Conservation (phyloP, 139 green algal species). For the Limnomonas spitsbergensis region DNA sequence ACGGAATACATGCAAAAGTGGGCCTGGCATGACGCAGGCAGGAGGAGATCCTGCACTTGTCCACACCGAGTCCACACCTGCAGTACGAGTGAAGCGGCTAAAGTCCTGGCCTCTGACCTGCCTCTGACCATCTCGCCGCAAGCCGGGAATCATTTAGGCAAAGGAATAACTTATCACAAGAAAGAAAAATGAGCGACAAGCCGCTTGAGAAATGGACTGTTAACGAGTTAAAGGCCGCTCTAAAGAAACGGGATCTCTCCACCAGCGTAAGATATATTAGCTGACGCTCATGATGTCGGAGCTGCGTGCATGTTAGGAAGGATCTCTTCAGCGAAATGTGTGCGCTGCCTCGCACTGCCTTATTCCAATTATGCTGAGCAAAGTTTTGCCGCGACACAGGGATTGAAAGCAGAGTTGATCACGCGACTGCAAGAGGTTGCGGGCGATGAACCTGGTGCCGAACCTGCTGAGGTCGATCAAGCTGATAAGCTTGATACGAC, state of each 20-base stretch:
- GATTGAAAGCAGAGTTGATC: conserved; percentile 33
- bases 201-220: conserved; percentile 21
- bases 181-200: conserved; percentile 8
- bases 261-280: neutral
- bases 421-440: conserved; percentile 20
- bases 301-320: neutral
- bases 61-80: too few relatives aligned
- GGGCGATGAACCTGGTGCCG: neutral
- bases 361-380: neutral
- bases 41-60: too few relatives aligned
- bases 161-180: too few relatives aligned
- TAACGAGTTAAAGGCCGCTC: conserved; percentile 1
- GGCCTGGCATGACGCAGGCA: too few relatives aligned
- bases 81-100: too few relatives aligned
- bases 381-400: conserved; percentile 10
- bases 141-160: too few relatives aligned
- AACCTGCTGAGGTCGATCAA: neutral
- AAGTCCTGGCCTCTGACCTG: too few relatives aligned
- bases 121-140: too few relatives aligned
- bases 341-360: neutral
- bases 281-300: neutral
- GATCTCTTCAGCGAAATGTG: too few relatives aligned
- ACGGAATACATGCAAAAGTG: too few relatives aligned
- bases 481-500: neutral
- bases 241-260: neutral